Base-by-base conservation (phyloP, 805 yeast genomes). In the Allodekkera sacchari region DNA sequence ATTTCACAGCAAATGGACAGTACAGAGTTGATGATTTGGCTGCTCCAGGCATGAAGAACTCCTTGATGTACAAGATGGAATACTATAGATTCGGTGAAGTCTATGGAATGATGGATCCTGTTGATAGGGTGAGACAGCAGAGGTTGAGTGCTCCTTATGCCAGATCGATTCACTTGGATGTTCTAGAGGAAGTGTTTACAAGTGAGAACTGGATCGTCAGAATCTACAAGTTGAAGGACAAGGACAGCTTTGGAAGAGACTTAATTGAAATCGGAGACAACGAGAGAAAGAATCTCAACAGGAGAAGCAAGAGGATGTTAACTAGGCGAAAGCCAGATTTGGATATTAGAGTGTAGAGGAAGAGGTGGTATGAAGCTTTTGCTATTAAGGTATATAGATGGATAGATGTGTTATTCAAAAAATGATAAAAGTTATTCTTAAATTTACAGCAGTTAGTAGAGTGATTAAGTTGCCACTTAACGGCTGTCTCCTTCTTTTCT, bases 151-250 rank as follows among this genome's bases (percentile, higher is more conserved):
- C 46, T 7, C 15, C 30, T 4, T 48, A 57, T 30, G 61, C 61
- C 2, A 33, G 42, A 7, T 23, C 39, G 8, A 77, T 92, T 41
- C 66, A 72, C 25, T 66, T 89, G 47, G 79, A 79, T 51, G 78
- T 78, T 32, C 66, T 89, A 25, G 97, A 92, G 48, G 98, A 92
- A 66, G 98, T 80, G 1, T 92, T 79, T 63, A 92, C 98, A 2
- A 69, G 89, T 28, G 95, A 87, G 53, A 94, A 92, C 67, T 94
- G 96, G 96, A 71, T 92, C 45, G 96, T 92, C 13, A 76, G 98
- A 61, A 73, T 92, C 39, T 92, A 84, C 64, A 83, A 85, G 66
- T 83, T 92, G 44, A 92, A 87, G 60, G 89, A 85, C 38, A 66
- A 71, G 37, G 98, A 92, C 57, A 74, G 73, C 38, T 74, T 83